Evolutionary conservation across 2,329 filamentous ascomycete species (phyloP).

Genomic region (Cucurbitaria berberidis): DNA sequence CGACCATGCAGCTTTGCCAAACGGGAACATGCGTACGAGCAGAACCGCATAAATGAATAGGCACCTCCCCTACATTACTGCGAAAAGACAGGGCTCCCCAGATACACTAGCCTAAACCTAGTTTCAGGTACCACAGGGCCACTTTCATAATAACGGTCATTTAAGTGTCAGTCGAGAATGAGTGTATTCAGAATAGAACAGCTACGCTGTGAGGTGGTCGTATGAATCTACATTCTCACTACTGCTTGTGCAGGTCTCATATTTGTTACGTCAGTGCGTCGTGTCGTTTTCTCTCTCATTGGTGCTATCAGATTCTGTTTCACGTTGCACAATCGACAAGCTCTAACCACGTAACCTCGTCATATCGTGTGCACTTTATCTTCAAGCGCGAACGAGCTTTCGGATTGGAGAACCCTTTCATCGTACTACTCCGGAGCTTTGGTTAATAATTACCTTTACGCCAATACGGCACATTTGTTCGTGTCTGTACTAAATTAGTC

Average conservation of each 20-base stretch:
- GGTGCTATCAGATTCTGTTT: no score
- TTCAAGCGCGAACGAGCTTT: neutral
- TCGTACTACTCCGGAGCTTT: slow-evolving; percentile 3
- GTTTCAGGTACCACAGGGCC: no score
- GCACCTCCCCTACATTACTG: no score
- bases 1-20: no score
- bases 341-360: neutral
- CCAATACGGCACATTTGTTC: neutral
- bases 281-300: neutral
- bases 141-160: no score
- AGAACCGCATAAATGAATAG: no score
- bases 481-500: neutral
- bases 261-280: neutral
- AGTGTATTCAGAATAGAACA: no score
- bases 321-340: slow-evolving; percentile 7
- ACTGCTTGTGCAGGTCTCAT: neutral
- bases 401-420: neutral
- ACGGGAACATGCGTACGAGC: no score
- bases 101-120: no score
- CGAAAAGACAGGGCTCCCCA: no score
- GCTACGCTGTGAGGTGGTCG: no score
- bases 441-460: neutral
- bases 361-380: neutral
- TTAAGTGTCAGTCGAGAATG: no score
- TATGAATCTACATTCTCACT: neutral